Conservation (phyloP, 192 early-diverging fungal species). For the Backusella sp. region DNA sequence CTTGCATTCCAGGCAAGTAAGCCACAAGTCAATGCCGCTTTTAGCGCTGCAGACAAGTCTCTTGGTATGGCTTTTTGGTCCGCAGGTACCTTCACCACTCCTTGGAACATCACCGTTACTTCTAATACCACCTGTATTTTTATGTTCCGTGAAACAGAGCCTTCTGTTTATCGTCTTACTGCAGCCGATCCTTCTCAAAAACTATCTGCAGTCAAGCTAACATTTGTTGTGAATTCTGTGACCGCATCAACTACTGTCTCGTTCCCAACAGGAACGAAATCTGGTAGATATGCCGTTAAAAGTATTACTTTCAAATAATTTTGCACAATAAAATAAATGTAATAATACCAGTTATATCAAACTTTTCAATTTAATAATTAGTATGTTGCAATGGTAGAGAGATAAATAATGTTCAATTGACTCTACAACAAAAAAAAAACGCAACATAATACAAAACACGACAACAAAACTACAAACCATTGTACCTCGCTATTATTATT, state of each 20-base stretch:
- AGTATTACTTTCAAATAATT: not conserved
- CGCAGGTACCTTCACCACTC: not conserved
- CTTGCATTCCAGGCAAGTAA: not conserved
- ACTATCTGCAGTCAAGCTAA: slow-evolving; percentile 2
- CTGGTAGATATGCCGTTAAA: not conserved
- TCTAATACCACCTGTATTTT: slow-evolving; percentile 7
- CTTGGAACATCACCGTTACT: not conserved
- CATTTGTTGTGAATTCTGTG: not conserved
- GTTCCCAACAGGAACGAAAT: not conserved
- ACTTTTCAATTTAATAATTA: too few species aligned
- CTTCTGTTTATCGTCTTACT: not conserved
- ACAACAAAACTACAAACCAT: too few species aligned
- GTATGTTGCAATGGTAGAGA: too few species aligned
- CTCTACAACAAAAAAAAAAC: not conserved
- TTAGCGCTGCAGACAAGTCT: not conserved
- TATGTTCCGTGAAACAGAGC: not conserved
- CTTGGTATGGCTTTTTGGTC: slow-evolving; percentile 18
- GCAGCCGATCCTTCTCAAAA: slow-evolving; percentile 23
- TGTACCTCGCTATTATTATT: not conserved
- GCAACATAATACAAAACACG: not conserved
- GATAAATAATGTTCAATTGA: too few species aligned
- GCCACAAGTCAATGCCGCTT: not conserved
- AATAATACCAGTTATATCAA: not conserved
- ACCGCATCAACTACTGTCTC: not conserved
- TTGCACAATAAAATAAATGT: not conserved